Conservation (phyloP, 768 basidiomycete species). For the Scleroderma citrinum region DNA sequence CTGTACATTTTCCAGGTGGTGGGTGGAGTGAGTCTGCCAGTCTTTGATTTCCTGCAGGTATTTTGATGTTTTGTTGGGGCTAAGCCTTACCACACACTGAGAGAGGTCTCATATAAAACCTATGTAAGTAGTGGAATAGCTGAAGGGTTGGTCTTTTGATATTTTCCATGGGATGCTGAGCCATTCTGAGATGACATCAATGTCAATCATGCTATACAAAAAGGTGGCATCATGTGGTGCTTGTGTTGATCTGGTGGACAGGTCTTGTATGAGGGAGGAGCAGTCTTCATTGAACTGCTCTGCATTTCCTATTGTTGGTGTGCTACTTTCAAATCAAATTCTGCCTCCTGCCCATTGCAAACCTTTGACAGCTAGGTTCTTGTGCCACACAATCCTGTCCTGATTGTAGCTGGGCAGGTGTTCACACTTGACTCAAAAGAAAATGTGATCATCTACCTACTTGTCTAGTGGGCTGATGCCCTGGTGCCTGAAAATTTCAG, state of each 20-base stretch:
- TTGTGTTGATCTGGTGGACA: conserved; percentile 15
- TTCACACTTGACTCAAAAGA: conserved; percentile 5
- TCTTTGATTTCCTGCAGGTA: conserved; percentile 21
- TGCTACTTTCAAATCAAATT: conserved; percentile 23
- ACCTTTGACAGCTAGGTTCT: neutral
- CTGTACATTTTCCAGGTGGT: conserved; percentile 29
- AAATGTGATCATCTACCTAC: conserved; percentile 2
- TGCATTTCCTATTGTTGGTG: conserved; percentile 2
- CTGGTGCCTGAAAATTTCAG: neutral
- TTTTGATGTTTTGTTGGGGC: no score
- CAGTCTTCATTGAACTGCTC: conserved; percentile 33
- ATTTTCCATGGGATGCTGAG: conserved; percentile 31
- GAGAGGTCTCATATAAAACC: conserved; percentile 32
- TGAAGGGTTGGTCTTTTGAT: conserved; percentile 26
- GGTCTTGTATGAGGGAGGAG: conserved; percentile 12
- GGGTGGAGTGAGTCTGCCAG: conserved; percentile 19
- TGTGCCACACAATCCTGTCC: neutral
- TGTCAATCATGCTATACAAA: no score
- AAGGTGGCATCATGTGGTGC: conserved; percentile 17
- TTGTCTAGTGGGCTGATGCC: conserved; percentile 1
- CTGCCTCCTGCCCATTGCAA: conserved; percentile 1
- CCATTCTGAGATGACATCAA: conserved; percentile 27
- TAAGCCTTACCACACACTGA: conserved; percentile 16
- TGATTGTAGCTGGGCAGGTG: neutral
- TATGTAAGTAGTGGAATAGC: conserved; percentile 16